These are phyloP conservation scores for Gypsophila paniculata DNA, from an alignment of 179 eudicot species.

Conservation along the genomic window DNA sequence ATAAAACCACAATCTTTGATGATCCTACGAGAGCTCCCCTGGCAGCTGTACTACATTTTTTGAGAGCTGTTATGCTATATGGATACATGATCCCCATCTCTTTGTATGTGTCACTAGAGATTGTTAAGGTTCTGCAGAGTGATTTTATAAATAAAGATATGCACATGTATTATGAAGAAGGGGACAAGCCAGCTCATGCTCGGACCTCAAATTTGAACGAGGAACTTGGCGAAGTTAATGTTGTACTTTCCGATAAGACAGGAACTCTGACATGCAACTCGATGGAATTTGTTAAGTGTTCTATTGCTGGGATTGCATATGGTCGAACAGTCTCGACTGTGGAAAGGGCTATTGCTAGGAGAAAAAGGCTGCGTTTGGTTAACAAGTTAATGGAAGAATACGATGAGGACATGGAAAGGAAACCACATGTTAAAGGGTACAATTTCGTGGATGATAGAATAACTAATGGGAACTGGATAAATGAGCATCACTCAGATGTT, in stretches of 20 bases:
- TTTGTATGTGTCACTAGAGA: constrained; percentile 66
- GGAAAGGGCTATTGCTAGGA: constrained; percentile 54
- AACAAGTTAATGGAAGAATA: constrained; percentile 12
- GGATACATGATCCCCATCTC: constrained; percentile 69
- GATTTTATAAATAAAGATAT: constrained; percentile 58
- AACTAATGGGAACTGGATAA: constrained; percentile 53
- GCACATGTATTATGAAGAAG: constrained; percentile 64
- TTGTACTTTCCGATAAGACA: constrained; percentile 75
- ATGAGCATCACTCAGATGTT: constrained; percentile 42
- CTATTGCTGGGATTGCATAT: constrained; percentile 67
- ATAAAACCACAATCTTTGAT: constrained; percentile 36
- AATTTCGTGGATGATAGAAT: constrained; percentile 64
- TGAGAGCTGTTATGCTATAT: constrained; percentile 57
- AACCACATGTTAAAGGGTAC: constrained; percentile 50
- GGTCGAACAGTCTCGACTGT: constrained; percentile 64
- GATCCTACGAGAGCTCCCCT: constrained; percentile 46
- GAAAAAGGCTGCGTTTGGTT: constrained; percentile 28
- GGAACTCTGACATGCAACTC: constrained; percentile 83
- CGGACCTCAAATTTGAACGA: constrained; percentile 82
- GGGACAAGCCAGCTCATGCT: constrained; percentile 65
- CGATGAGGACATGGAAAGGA: constrained; percentile 16
- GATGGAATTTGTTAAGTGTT: constrained; percentile 82
- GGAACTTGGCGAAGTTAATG: constrained; percentile 76
- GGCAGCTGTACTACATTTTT: constrained; percentile 54
- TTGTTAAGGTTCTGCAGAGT: constrained; percentile 68